phyloP scores from a whole-genome alignment of 495 filamentous ascomycete species.

The Penicillium crystallinum region DNA sequence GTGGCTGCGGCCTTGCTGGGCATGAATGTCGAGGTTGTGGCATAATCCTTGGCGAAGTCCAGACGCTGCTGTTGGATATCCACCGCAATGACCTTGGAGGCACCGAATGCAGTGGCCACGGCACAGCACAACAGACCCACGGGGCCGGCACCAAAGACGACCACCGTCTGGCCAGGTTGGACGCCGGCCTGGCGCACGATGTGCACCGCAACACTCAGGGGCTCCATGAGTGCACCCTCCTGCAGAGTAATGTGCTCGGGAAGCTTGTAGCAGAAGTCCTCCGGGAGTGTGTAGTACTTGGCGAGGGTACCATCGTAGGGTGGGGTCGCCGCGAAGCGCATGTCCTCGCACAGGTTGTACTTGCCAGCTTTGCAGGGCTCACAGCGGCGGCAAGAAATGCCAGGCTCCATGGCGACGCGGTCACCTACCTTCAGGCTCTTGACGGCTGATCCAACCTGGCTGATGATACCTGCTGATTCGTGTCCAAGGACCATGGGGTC shows the following conservation, averaged over 20 bases:
- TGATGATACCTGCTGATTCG: slow-evolving; percentile 76
- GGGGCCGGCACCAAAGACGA: slow-evolving; percentile 52
- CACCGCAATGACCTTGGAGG: slow-evolving; percentile 47
- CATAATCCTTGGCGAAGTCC: slow-evolving; percentile 48
- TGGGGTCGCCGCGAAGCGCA: slow-evolving; percentile 50
- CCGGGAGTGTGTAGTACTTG: slow-evolving; percentile 51
- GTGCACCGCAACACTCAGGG: slow-evolving; percentile 51
- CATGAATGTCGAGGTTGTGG: slow-evolving; percentile 39
- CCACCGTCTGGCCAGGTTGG: slow-evolving; percentile 43
- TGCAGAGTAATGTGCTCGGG: slow-evolving; percentile 42
- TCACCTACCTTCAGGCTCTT: slow-evolving; percentile 41
- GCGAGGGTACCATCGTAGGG: slow-evolving; percentile 52
- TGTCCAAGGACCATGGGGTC: slow-evolving; percentile 91
- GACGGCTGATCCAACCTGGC: slow-evolving; percentile 56
- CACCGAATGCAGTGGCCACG: slow-evolving; percentile 50
- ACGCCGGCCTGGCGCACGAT: slow-evolving; percentile 45
- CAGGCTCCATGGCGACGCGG: slow-evolving; percentile 51
- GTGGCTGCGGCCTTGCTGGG: slow-evolving; percentile 30
- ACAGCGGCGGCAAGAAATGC: slow-evolving; percentile 48
- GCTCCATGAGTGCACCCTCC: slow-evolving; percentile 52
- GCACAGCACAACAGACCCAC: slow-evolving; percentile 52
- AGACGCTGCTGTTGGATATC: slow-evolving; percentile 50
- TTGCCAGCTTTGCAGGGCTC: slow-evolving; percentile 47
- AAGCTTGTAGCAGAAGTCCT: slow-evolving; percentile 53
- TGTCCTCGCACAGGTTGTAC: slow-evolving; percentile 51